Percentiles rank a stretch among this genome's conserved stretches.
Evolutionary conservation across 2,329 filamentous ascomycete genomes (phyloP).

Genomic region (Pyrenochaeta sp.): DNA sequence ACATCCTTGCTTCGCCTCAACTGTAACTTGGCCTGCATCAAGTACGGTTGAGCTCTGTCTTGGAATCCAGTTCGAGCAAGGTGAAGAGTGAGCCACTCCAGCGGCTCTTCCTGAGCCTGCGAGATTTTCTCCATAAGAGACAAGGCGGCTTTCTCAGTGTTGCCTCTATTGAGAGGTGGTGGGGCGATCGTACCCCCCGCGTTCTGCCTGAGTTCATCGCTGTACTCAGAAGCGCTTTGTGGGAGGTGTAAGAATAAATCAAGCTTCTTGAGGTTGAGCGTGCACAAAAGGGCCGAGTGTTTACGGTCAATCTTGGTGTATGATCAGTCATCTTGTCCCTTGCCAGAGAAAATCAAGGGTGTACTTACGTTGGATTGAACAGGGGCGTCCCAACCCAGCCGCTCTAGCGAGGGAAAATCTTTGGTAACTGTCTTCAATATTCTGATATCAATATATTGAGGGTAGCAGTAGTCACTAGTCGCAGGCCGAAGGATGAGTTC

Average conservation of each 20-base stretch:
- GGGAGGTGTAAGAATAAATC: conserved; percentile 12
- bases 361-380: neutral
- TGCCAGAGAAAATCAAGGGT: neutral
- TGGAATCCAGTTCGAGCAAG: conserved; percentile 1
- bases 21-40: conserved; percentile 4
- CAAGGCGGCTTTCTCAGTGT: conserved; percentile 1
- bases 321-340: neutral
- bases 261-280: conserved; percentile 6
- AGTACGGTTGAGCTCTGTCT: conserved; percentile 9
- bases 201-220: neutral
- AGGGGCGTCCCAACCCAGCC: conserved; percentile 6
- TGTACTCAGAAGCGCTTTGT: neutral
- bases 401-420: conserved; percentile 2
- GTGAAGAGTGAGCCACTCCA: conserved; percentile 10
- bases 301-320: conserved; percentile 1
- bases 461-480: neutral
- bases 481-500: conserved; percentile 4
- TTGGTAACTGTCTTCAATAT: conserved; percentile 1
- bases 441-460: neutral
- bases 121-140: conserved; percentile 5
- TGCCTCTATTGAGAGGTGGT: neutral
- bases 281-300: neutral
- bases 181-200: conserved; percentile 1
- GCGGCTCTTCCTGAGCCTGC: neutral
- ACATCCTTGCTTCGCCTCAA: conserved; percentile 2